Base-by-base conservation (phyloP, 139 green algal species). In the Chlamydomonas applanata region DNA sequence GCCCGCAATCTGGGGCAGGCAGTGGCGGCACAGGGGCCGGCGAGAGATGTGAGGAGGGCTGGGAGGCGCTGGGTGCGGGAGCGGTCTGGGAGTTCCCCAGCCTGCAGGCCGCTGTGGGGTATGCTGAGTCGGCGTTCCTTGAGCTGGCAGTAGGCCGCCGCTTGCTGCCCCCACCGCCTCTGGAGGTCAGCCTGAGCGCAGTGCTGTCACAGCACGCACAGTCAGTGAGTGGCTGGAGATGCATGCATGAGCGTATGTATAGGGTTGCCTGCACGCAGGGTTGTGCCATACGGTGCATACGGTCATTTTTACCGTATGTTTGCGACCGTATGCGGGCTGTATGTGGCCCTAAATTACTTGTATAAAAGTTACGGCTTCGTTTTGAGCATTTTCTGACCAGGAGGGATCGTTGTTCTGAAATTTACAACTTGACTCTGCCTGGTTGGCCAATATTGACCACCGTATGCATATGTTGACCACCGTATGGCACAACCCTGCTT, bases 21-120 rank as follows among this genome's bases (percentile, higher is more conserved):
- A 34, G 60, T 36, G 7, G 60, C 17, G 60, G 29, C 13, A 7
- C 20, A 7, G 20, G 53, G 20, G 9, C 20, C 11, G 53, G 20
- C 11, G 53, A 7, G 20, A 9, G 4, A 7, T 27, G 20, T 19
- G 60, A n/a, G 7, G 27, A 35, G 60, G 14, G 29, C 60, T 35
- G 5, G 25, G 27, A 61, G 4, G 11, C 25, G 25, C 40, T 44
- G 22, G 14, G n/a, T 4, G 27, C 52, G 16, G 69, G 69, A 27
- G n/a, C 54, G 24, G n/a, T 27, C 9, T 75, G 69, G 69, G 69
- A 75, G 25, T 75, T 75, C 29, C 27, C 69, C 7, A 54, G n/a
- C 7, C 33, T 75, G 52, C 27, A 75, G 53, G 69, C 69, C 19
- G 69, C 69, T 34, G 53, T 36, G 34, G 25, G 69, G 2, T 75